These are phyloP conservation scores for Dittrichia graveolens DNA, from an alignment of 129 eudicot species.

Conservation along the genomic window DNA sequence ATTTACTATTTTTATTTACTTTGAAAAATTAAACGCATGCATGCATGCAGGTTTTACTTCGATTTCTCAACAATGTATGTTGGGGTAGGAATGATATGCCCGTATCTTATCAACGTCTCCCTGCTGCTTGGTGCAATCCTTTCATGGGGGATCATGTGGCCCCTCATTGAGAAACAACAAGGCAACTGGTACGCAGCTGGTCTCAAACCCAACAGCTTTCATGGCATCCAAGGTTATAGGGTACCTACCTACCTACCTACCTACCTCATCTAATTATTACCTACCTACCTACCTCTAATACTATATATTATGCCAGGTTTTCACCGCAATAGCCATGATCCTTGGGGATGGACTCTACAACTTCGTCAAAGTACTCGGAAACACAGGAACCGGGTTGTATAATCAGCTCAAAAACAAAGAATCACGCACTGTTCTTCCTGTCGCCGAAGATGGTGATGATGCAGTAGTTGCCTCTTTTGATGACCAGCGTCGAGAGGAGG, in stretches of 20 bases:
- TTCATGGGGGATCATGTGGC: slow-evolving; percentile 79
- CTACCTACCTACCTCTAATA: too few species aligned
- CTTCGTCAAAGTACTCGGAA: slow-evolving; percentile 36
- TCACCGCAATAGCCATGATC: slow-evolving; percentile 66
- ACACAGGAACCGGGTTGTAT: slow-evolving; percentile 9
- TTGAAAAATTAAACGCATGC: not conserved
- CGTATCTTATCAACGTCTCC: slow-evolving; percentile 58
- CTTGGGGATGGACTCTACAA: slow-evolving; percentile 78
- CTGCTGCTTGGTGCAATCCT: slow-evolving; percentile 59
- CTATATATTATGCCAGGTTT: slow-evolving; percentile 46
- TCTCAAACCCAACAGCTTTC: slow-evolving; percentile 39
- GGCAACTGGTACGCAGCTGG: slow-evolving; percentile 53
- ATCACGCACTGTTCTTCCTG: slow-evolving; percentile 22
- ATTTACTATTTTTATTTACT: not conserved
- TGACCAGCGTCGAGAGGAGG: slow-evolving; percentile 43
- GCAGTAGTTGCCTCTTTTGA: slow-evolving; percentile 42
- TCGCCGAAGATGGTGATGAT: slow-evolving; percentile 18
- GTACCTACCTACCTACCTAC: too few species aligned
- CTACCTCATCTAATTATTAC: too few species aligned
- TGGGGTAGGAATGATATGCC: slow-evolving; percentile 76
- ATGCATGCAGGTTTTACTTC: slow-evolving; percentile 50
- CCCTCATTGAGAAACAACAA: slow-evolving; percentile 47
- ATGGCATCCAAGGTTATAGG: slow-evolving; percentile 73
- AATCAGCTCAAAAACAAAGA: slow-evolving; percentile 28
- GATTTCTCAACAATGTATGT: slow-evolving; percentile 64